Evolutionary conservation across 495 filamentous ascomycete genomes (phyloP).

Genomic region (Eremomyces bilateralis): DNA sequence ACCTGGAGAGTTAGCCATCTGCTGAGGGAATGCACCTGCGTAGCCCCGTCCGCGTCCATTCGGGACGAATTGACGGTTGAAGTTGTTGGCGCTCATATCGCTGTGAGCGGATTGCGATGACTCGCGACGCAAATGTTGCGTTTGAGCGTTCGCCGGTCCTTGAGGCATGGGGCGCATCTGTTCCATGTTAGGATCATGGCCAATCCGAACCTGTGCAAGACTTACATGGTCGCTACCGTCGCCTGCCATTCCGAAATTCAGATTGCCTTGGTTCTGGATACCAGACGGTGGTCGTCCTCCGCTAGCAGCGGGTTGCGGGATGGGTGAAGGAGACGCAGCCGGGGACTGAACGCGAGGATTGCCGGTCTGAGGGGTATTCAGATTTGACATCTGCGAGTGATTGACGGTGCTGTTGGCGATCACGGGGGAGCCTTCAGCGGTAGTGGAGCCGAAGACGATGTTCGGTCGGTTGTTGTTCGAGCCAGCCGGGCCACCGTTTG

Average conservation of each 20-base stretch:
- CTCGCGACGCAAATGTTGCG: constrained; percentile 56
- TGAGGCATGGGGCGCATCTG: constrained; percentile 38
- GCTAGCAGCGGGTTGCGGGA: constrained; percentile 67
- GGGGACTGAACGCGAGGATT: constrained; percentile 35
- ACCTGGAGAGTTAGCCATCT: constrained; percentile 40
- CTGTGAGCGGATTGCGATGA: constrained; percentile 63
- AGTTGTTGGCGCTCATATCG: constrained; percentile 34
- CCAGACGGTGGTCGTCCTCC: constrained; percentile 63
- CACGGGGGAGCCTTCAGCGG: constrained; percentile 43
- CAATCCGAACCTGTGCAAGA: constrained; percentile 8
- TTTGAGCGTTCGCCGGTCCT: constrained; percentile 34
- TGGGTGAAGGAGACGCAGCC: constrained; percentile 64
- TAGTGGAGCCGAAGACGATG: constrained; percentile 54
- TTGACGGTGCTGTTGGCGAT: constrained; percentile 36
- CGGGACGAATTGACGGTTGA: constrained; percentile 13
- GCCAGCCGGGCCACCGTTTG: constrained; percentile 48
- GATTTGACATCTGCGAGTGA: constrained; percentile 26
- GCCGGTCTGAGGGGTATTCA: constrained; percentile 23
- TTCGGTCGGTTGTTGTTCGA: constrained; percentile 31
- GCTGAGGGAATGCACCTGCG: constrained; percentile 25
- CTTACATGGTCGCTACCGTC: constrained; percentile 39
- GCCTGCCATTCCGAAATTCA: constrained; percentile 68
- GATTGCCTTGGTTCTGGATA: constrained; percentile 35
- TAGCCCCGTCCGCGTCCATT: constrained; percentile 45
- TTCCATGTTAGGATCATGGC: constrained; percentile 10